phyloP scores from a whole-genome alignment of 345 rosid genomes.

The Arabis alpina region DNA sequence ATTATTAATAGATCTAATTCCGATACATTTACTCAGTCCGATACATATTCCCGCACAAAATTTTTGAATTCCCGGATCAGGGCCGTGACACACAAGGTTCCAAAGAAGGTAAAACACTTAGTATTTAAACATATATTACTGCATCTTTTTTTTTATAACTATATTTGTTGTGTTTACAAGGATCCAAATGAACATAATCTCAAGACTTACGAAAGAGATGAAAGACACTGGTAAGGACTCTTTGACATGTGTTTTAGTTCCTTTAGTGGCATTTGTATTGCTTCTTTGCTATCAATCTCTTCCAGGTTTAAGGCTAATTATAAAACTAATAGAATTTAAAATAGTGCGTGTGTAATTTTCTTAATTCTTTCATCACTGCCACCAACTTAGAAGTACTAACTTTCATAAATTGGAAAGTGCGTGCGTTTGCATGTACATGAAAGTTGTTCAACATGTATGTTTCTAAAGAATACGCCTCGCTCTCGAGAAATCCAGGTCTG shows the following conservation, averaged over 20 bases:
- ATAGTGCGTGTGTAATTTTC: neutral
- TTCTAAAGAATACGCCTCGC: neutral
- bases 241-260: neutral
- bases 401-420: neutral
- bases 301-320: constrained; percentile 13
- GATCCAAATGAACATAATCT: constrained; percentile 5
- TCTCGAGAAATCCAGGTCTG: neutral
- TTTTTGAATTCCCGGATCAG: too few relatives aligned
- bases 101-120: too few relatives aligned
- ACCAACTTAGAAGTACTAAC: neutral
- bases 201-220: neutral
- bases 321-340: neutral
- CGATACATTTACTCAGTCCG: too few relatives aligned
- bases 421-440: neutral
- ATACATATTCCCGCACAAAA: too few relatives aligned
- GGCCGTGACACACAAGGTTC: too few relatives aligned
- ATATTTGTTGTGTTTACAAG: neutral
- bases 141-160: too few relatives aligned
- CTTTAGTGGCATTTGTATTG: neutral
- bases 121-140: too few relatives aligned
- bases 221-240: constrained; percentile 12
- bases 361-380: neutral
- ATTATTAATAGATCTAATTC: too few relatives aligned
- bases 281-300: neutral
- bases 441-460: neutral